Percentiles rank a stretch among this genome's conserved stretches.
These are phyloP conservation scores for Chlorella sp. DNA, from an alignment of 139 green algal species.

Conservation along the genomic window DNA sequence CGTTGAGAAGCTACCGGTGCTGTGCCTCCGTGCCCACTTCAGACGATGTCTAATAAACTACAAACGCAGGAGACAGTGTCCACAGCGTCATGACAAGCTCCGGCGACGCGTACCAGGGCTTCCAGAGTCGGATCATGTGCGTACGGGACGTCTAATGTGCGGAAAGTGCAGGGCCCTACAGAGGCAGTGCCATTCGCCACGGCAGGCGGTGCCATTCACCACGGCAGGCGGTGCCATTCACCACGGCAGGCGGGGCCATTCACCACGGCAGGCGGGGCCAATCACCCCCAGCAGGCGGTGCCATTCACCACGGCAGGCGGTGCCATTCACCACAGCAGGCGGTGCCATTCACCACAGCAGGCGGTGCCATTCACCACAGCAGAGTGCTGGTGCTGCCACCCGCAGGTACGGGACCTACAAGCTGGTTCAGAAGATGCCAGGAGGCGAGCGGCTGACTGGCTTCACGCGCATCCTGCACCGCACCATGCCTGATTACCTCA, in stretches of 20 bases:
- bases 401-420: conserved; percentile 72
- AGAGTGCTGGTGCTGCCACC: not conserved
- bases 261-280: not conserved
- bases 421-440: conserved; percentile 55
- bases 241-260: not conserved
- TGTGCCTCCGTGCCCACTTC: too few species aligned
- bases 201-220: not conserved
- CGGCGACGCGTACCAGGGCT: conserved; percentile 84
- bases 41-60: too few species aligned
- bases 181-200: too few species aligned
- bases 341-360: not conserved
- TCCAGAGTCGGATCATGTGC: conserved; percentile 85
- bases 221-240: not conserved
- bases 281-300: not conserved
- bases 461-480: conserved; percentile 89
- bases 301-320: not conserved
- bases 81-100: conserved; percentile 81
- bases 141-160: conserved; percentile 10
- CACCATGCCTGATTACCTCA: conserved; percentile 55
- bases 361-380: not conserved
- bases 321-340: not conserved
- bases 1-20: too few species aligned
- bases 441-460: conserved; percentile 61
- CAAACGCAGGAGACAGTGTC: conserved; percentile 17
- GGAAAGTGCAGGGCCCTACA: not conserved